Evolutionary conservation across 2,329 filamentous ascomycete genomes (phyloP).

Genomic region (Macrophomina phaseolina): DNA sequence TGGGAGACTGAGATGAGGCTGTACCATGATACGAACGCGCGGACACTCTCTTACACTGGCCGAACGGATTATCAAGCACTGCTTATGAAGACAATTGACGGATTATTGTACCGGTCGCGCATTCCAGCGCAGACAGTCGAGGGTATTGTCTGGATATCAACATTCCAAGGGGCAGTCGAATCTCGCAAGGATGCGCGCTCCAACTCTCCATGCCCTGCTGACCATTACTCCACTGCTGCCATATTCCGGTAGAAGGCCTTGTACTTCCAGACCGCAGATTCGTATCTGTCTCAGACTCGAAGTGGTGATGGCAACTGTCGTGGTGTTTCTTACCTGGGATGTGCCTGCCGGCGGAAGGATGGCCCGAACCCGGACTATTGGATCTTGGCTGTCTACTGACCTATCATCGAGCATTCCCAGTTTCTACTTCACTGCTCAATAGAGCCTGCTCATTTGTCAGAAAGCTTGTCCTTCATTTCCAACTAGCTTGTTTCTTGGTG

Average conservation of each 20-base stretch:
- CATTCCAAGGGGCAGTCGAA: too few species aligned
- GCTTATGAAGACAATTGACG: too few species aligned
- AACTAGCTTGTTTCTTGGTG: neutral
- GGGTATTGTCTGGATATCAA: too few species aligned
- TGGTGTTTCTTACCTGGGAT: neutral
- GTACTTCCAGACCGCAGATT: neutral
- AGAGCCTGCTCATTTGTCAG: neutral
- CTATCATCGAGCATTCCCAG: neutral
- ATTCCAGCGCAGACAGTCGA: too few species aligned
- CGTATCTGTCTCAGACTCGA: neutral
- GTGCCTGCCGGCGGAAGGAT: neutral
- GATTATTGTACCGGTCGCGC: too few species aligned
- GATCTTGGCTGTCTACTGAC: neutral
- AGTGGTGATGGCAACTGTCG: neutral
- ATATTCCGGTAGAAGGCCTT: neutral
- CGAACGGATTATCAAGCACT: neutral
- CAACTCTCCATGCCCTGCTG: too few species aligned
- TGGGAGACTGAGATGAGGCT: neutral
- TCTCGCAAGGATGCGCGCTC: too few species aligned
- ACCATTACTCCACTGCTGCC: too few species aligned
- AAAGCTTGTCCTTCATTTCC: neutral
- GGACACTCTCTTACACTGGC: neutral
- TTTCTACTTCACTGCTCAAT: neutral
- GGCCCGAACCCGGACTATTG: neutral
- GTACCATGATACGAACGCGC: neutral